Conservation (phyloP, 257 asterid genomes). For the Forsythia suspensa region DNA sequence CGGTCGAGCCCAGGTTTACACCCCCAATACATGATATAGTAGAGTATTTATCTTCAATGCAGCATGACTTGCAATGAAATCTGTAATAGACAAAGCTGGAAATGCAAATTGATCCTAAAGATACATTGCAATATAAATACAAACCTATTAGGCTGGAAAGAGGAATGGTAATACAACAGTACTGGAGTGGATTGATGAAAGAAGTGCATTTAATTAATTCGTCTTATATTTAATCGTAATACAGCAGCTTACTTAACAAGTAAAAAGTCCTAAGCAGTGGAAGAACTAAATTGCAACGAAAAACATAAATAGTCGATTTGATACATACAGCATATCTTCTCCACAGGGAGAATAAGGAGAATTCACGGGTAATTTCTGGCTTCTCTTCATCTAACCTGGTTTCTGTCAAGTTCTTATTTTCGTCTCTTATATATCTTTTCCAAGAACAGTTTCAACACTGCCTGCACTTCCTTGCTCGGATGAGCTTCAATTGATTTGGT, state of each 20-base stretch:
- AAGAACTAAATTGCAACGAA: not conserved
- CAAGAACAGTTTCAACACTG: constrained; percentile 77
- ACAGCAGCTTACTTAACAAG: not conserved
- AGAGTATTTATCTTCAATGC: too few relatives aligned
- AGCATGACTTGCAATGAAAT: too few relatives aligned
- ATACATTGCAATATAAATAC: not conserved
- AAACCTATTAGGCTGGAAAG: not conserved
- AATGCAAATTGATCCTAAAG: not conserved
- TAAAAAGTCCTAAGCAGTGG: not conserved
- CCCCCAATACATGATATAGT: too few relatives aligned
- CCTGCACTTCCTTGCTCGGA: constrained; percentile 86
- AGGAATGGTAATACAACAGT: not conserved
- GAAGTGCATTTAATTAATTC: not conserved
- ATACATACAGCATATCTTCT: not conserved
- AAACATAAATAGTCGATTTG: not conserved
- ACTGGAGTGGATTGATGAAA: not conserved
- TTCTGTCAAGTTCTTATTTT: constrained; percentile 41
- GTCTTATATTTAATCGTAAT: too few relatives aligned
- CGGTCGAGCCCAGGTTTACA: too few relatives aligned
- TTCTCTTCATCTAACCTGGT: not conserved
- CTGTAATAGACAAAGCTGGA: not conserved
- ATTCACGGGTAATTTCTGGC: too few relatives aligned
- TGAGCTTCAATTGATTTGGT: constrained; percentile 76
- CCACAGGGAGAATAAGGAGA: not conserved
- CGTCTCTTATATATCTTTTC: constrained; percentile 93